phyloP scores from a whole-genome alignment of 1,284 basidiomycete genomes.

The Inonotus hispidus region DNA sequence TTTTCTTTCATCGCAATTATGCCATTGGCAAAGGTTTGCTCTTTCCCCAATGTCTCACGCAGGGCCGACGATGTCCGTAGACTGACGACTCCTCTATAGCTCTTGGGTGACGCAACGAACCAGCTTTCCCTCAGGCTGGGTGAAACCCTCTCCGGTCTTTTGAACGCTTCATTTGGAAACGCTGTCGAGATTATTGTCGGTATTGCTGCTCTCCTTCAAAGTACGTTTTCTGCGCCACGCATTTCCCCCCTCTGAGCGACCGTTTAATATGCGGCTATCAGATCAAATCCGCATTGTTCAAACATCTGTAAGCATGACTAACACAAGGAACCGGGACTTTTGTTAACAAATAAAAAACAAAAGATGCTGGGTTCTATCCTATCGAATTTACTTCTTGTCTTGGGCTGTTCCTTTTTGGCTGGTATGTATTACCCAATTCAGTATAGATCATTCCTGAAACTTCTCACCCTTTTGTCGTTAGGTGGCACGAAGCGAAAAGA shows the following conservation, averaged over 20 bases:
- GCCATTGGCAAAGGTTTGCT: constrained; percentile 70
- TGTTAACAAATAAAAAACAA: neutral
- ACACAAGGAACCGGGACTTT: neutral
- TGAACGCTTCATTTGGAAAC: constrained; percentile 83
- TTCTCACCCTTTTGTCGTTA: constrained; percentile 22
- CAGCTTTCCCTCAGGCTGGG: constrained; percentile 78
- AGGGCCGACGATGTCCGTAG: constrained; percentile 9
- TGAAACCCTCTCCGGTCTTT: constrained; percentile 76
- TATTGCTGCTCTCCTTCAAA: constrained; percentile 78
- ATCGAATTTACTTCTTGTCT: constrained; percentile 84
- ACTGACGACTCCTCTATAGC: constrained; percentile 30
- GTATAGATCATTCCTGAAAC: neutral
- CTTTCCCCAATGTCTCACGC: constrained; percentile 1
- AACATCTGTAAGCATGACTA: constrained; percentile 57
- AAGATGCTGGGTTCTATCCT: constrained; percentile 81
- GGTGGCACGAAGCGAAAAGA: constrained; percentile 65
- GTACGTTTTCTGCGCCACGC: constrained; percentile 41
- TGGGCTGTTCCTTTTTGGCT: constrained; percentile 85
- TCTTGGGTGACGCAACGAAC: constrained; percentile 84
- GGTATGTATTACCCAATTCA: constrained; percentile 33
- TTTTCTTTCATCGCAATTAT: constrained; percentile 86
- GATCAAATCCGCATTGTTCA: constrained; percentile 83
- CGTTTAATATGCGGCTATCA: constrained; percentile 26
- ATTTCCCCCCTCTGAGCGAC: constrained; percentile 10
- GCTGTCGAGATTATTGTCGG: constrained; percentile 86